Base-by-base conservation (phyloP, 2,329 filamentous ascomycete species). In the Fusarium nematophilum region DNA sequence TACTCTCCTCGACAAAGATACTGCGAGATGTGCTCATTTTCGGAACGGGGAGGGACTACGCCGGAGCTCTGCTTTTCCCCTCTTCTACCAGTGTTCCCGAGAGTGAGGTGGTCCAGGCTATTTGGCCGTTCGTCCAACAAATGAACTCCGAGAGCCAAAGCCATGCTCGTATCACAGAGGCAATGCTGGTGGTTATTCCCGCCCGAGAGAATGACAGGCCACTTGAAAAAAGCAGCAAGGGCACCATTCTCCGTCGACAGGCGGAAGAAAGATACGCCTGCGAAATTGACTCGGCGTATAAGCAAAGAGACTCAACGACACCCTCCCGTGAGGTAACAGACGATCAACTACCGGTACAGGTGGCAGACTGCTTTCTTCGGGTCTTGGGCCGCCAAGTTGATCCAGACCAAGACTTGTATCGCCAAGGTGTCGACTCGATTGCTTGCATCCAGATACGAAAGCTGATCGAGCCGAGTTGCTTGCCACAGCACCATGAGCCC, bases 141-240 rank as follows among this genome's bases (percentile, higher is more conserved):
- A 57, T 85, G 36, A 88, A 88, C 59, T 47, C 48, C 0, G 73
- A 76, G 8, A 79, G 77, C 13, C 83, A 83, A 58, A 74, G 73
- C 7, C 83, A 87, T 62, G 78, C 83, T 4, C 75, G 79, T 9
- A 76, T 89, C 48, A 68, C 79, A 3, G 75, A 70, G 26, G 68
- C 77, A 2, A 86, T 85, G 80, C 58, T 89, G 11, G 59, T 85
- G 0, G 73, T 81, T 0, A 72, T 86, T 34, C 66, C 73, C 7
- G 58, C 67, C 4, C 36, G 27, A 0, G 26, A 61, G 2, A 54
- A 30, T 0, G 23, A 62, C 8, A 53, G 63, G 1, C 60, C 72
- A 0, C 72, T 88, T 0, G 78, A 82, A 52, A 88, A 86, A 70
- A 89, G 83, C 56, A 89, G 84, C 59, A 90, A 90, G 69, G 86